phyloP scores from a whole-genome alignment of 2,329 filamentous ascomycete species.

The Pseudogymnoascus destructans region DNA sequence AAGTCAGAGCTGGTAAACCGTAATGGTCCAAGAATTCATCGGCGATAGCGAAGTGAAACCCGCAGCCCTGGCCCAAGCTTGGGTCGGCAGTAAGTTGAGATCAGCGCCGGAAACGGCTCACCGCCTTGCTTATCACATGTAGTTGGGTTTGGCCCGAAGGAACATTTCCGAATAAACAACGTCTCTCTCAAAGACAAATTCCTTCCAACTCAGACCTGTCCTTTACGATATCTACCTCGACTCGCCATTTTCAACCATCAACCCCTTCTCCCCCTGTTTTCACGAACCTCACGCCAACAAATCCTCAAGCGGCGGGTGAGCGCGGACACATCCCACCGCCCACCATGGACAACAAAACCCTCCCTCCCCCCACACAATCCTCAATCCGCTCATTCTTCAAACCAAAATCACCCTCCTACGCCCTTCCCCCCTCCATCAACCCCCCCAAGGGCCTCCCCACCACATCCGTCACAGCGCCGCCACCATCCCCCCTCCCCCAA shows the following conservation, averaged over 20 bases:
- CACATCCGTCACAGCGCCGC: constrained; percentile 13
- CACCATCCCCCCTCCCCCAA: constrained; percentile 13
- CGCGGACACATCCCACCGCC: neutral
- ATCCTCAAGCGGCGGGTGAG: neutral
- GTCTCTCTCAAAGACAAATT: neutral
- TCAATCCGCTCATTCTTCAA: constrained; percentile 54
- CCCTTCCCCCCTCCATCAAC: constrained; percentile 28
- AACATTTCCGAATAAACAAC: neutral
- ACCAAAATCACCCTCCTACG: constrained; percentile 34
- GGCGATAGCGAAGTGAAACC: neutral
- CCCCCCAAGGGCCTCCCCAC: constrained; percentile 17
- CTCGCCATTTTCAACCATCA: neutral
- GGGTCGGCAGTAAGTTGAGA: neutral
- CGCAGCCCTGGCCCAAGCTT: neutral
- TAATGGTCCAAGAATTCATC: neutral
- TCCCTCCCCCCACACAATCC: constrained; percentile 18
- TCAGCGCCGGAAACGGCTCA: neutral
- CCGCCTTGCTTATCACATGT: neutral
- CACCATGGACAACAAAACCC: neutral
- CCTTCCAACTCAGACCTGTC: neutral
- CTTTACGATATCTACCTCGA: neutral
- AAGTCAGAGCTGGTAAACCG: constrained; percentile 5
- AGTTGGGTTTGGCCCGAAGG: neutral
- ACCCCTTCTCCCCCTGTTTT: neutral
- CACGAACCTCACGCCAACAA: neutral